These are phyloP conservation scores for Ophidiomyces ophidiicola DNA, from an alignment of 2,329 filamentous ascomycete species.

Conservation along the genomic window DNA sequence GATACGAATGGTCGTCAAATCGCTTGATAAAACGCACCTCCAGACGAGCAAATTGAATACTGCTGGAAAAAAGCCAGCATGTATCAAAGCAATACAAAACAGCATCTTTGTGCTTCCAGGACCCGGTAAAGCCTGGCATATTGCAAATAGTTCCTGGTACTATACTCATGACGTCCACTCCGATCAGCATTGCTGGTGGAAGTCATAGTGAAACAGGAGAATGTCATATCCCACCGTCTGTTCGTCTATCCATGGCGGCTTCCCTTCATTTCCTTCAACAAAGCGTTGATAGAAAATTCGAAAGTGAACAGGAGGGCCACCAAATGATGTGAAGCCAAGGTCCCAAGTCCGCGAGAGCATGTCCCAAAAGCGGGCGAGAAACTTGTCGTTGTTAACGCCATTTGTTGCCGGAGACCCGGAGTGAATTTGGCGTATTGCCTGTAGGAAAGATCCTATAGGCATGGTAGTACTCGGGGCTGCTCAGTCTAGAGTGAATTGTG, in stretches of 20 bases:
- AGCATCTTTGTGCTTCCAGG: conserved; percentile 60
- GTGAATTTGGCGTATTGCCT: conserved; percentile 5
- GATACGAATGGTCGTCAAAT: no score
- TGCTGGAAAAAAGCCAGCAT: conserved; percentile 47
- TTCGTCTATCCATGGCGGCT: conserved; percentile 55
- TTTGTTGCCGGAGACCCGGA: conserved; percentile 11
- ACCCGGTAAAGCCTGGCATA: conserved; percentile 55
- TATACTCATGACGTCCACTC: conserved; percentile 20
- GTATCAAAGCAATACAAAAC: conserved; percentile 55
- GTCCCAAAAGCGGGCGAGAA: conserved; percentile 23
- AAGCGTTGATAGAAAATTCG: conserved; percentile 54
- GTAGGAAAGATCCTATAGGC: conserved; percentile 12
- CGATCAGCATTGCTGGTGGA: not conserved
- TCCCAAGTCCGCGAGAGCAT: conserved; percentile 41
- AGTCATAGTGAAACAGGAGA: conserved; percentile 1
- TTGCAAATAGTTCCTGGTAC: conserved; percentile 61
- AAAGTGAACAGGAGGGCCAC: conserved; percentile 58
- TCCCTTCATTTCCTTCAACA: conserved; percentile 37
- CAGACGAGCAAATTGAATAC: conserved; percentile 51
- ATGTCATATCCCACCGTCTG: conserved; percentile 41
- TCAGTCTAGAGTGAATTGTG: no score
- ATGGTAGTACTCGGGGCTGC: conserved; percentile 6
- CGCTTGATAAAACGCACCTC: conserved; percentile 43
- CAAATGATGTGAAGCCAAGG: conserved; percentile 54
- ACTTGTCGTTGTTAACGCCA: conserved; percentile 20